Conservation (phyloP, 1,284 basidiomycete genomes). For the Cerrena zonata region DNA sequence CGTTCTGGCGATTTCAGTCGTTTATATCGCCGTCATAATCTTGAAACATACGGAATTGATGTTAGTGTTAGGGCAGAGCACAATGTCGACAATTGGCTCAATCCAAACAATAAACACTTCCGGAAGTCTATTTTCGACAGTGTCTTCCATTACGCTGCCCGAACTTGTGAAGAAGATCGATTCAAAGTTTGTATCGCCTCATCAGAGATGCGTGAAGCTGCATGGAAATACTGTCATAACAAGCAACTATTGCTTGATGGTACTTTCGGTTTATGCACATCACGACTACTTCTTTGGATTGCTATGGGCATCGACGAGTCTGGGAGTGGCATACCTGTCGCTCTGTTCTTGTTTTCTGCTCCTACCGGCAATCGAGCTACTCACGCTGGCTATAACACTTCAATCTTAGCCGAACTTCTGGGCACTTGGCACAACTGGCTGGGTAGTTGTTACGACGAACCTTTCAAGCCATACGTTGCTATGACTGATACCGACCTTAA, state of each 20-base stretch:
- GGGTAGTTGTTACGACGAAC: background rate
- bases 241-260: conserved; percentile 33
- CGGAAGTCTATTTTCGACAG: conserved; percentile 19
- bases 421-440: conserved; percentile 19
- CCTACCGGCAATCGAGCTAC: conserved; percentile 26
- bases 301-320: conserved; percentile 29
- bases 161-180: conserved; percentile 15
- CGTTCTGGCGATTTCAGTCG: conserved; percentile 14
- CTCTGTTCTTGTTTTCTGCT: conserved; percentile 35
- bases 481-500: conserved; percentile 36
- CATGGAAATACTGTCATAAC: conserved; percentile 29
- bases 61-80: background rate
- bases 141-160: conserved; percentile 25
- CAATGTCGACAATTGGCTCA: background rate
- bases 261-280: conserved; percentile 33
- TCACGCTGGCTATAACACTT: conserved; percentile 30
- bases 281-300: conserved; percentile 31
- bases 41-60: conserved; percentile 3
- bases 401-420: conserved; percentile 27
- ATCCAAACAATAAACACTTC: conserved; percentile 8
- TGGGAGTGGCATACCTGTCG: conserved; percentile 27
- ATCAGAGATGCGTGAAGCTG: conserved; percentile 28
- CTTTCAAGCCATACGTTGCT: conserved; percentile 26
- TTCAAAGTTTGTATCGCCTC: conserved; percentile 29
- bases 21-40: conserved; percentile 17